Evolutionary conservation across 2,329 filamentous ascomycete species (phyloP).

Genomic region (Ceratocystiopsis brevicomis): DNA sequence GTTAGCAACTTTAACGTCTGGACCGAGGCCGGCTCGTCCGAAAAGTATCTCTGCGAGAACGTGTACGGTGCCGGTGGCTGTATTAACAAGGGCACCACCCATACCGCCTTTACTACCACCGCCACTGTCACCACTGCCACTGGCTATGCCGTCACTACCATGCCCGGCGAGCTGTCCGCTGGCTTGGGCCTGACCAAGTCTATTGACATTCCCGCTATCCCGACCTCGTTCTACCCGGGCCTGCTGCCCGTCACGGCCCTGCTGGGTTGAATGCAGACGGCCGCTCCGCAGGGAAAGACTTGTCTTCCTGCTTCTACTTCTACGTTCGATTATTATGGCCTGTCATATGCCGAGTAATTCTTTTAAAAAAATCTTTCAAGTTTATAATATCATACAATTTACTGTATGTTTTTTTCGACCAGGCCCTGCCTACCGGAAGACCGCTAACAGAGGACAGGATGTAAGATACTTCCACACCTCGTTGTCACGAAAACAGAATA

Average conservation of each 20-base stretch:
- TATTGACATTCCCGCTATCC: conserved; percentile 8
- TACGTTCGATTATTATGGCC: no score
- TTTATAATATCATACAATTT: no score
- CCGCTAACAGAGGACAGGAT: no score
- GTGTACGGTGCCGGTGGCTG: conserved; percentile 10
- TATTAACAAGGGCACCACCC: conserved; percentile 1
- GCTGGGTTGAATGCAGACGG: no score
- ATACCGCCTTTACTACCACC: background rate
- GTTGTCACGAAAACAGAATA: no score
- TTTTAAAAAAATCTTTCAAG: no score
- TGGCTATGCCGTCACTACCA: background rate
- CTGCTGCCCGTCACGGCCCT: background rate
- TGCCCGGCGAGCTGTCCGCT: background rate
- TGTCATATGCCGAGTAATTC: no score
- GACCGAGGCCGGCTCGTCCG: conserved; percentile 8
- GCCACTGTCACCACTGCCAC: background rate
- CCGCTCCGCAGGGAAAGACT: no score
- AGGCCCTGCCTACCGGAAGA: no score
- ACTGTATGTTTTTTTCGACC: no score
- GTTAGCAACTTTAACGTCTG: conserved; percentile 10
- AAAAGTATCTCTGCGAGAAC: conserved; percentile 9
- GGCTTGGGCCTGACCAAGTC: conserved; percentile 5
- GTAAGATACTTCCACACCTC: no score
- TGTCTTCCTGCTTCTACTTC: no score
- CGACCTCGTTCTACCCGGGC: conserved; percentile 9